Evolutionary conservation across 192 early-diverging fungal genomes (phyloP).

Genomic region (Mortierella antarctica): DNA sequence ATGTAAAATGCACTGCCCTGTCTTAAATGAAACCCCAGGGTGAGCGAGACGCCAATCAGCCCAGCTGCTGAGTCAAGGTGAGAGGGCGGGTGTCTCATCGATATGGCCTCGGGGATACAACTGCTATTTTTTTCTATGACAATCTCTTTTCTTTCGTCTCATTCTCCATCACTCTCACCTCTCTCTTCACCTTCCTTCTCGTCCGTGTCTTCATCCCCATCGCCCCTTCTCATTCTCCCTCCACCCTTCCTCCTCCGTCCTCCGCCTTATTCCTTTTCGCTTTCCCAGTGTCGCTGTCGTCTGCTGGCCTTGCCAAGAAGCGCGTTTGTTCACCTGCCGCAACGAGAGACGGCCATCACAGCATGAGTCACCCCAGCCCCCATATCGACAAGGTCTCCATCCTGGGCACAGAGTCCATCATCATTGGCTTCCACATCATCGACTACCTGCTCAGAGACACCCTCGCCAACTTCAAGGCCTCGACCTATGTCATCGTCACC

Average conservation of each 20-base stretch:
- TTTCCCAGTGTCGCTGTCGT: background rate
- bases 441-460: constrained; percentile 81
- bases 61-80: too few relatives aligned
- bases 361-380: constrained; percentile 53
- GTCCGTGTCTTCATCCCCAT: background rate
- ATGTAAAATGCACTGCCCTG: too few relatives aligned
- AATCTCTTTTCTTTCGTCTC: too few relatives aligned
- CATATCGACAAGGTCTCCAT: constrained; percentile 82
- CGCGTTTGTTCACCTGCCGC: background rate
- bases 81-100: too few relatives aligned
- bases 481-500: constrained; percentile 89
- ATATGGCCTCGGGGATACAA: too few relatives aligned
- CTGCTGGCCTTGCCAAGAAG: background rate
- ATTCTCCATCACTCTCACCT: too few relatives aligned
- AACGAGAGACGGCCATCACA: background rate
- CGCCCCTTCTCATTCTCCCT: background rate
- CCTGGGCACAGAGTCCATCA: constrained; percentile 88
- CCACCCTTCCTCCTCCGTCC: background rate
- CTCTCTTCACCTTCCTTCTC: too few relatives aligned
- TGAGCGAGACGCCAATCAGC: too few relatives aligned
- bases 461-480: constrained; percentile 73
- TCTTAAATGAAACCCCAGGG: too few relatives aligned
- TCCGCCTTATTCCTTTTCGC: background rate
- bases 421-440: constrained; percentile 85
- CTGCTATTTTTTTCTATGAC: too few relatives aligned